A percentile compares a stretch with the other conserved stretches of the same genome.
phyloP scores from a whole-genome alignment of 1,284 basidiomycete genomes.

The Apiotrichum mycotoxinovorans region DNA sequence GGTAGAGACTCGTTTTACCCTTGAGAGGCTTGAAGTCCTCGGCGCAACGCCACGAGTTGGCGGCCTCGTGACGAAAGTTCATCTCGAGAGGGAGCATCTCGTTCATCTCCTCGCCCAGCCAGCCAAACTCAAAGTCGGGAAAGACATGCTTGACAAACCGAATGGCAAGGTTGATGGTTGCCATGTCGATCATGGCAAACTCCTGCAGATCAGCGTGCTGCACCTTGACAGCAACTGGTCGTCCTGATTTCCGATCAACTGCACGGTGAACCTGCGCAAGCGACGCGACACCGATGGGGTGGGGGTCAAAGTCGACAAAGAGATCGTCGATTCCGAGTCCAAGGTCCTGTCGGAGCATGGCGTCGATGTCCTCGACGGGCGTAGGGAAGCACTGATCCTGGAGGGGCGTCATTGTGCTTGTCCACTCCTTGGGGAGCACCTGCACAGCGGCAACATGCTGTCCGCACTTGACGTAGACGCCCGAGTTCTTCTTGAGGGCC shows the following conservation, averaged over 20 bases:
- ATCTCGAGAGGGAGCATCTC: slow-evolving; percentile 91
- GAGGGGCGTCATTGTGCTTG: slow-evolving; percentile 62
- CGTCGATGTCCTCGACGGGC: slow-evolving; percentile 41
- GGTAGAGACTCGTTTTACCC: slow-evolving; percentile 76
- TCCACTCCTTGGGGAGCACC: slow-evolving; percentile 73
- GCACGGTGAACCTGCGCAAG: slow-evolving; percentile 94
- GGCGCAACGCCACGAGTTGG: slow-evolving; percentile 69
- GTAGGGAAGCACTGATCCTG: slow-evolving; percentile 64
- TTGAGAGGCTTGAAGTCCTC: slow-evolving; percentile 65
- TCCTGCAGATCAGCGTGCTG: slow-evolving; percentile 94
- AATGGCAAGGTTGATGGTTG: slow-evolving; percentile 53
- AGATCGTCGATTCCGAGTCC: slow-evolving; percentile 44
- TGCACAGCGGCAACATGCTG: slow-evolving; percentile 72
- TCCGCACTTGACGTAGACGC: slow-evolving; percentile 56
- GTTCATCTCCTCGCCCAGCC: slow-evolving; percentile 90
- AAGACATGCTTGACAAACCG: slow-evolving; percentile 82
- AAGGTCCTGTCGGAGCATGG: slow-evolving; percentile 43
- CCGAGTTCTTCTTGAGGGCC: slow-evolving; percentile 80
- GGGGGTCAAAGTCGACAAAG: slow-evolving; percentile 75
- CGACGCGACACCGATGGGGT: slow-evolving; percentile 90
- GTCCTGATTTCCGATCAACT: slow-evolving; percentile 65
- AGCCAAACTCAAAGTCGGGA: slow-evolving; percentile 73
- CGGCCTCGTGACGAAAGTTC: slow-evolving; percentile 72
- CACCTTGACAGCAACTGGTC: slow-evolving; percentile 87
- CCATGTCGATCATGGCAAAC: slow-evolving; percentile 80